Evolutionary conservation across 805 yeast species (phyloP), one percentile per base, ranked within the genome.

Genomic region (Candida sakaeoensis): DNA sequence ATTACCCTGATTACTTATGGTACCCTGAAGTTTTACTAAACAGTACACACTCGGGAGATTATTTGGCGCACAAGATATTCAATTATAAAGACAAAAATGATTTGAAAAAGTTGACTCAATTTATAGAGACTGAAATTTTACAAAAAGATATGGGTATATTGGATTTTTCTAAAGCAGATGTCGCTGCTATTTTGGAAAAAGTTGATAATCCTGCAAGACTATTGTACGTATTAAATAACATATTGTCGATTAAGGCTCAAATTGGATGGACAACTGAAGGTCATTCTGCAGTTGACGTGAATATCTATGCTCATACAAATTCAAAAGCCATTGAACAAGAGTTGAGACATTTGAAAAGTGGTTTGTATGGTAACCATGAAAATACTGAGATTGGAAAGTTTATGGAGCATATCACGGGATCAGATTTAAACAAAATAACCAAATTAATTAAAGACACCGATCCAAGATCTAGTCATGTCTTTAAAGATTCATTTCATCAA

Each of bases 241-340:
- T 90, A 75, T 75, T 88, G 8, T 84, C 95, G 1, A 53, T 63
- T n/a, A 77, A 95, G 47, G 88, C 97, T 0, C 85, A 85, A 60
- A 78, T 88, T 13, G 97, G 96, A n/a, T 90, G 96, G 96, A 74
- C 95, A 8, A 90, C 97, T 0, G 95, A 88, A 54, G 98, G 97
- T 22, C 98, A 90, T 60, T 82, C 95, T 15, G 96, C 96, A 0
- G 96, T 90, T 12, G 98, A 90, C 61, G 96, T 90, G 26, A 90
- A 91, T 54, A 85, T 91, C 36, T 90, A 90, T 57, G 96, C 84
- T 0, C 75, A 82, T 57, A 74, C 89, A 23, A 82, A 82, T 51
- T 77, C 73, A 18, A 65, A 69, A 36, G 51, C 61, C 6, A 69
- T 79, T 22, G 62, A 61, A 53, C 33, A 46, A 2, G 52, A 68